Conservation (phyloP, 1,284 basidiomycete species). For the Apiotrichum mycotoxinovorans region DNA sequence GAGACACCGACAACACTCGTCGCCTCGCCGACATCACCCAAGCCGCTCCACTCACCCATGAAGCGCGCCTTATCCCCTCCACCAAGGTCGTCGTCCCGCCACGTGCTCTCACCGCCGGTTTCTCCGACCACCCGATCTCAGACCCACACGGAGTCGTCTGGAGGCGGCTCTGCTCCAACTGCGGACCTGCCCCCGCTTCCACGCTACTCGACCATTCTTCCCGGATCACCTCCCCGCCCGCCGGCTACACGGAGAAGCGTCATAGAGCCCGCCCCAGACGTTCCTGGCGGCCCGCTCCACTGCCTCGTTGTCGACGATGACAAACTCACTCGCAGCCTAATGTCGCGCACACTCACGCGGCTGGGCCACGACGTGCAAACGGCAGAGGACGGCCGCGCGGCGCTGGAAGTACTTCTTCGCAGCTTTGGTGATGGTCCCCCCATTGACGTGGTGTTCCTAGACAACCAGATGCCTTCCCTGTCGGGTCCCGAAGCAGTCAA, state of each 20-base stretch:
- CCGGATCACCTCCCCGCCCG: neutral
- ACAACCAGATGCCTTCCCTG: conserved; percentile 66
- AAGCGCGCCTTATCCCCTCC: too few relatives aligned
- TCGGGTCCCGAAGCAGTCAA: conserved; percentile 70
- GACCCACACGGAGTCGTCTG: too few relatives aligned
- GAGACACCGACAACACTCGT: too few relatives aligned
- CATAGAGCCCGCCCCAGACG: neutral
- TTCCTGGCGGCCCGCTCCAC: neutral
- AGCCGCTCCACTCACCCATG: too few relatives aligned
- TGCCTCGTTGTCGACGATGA: conserved; percentile 52
- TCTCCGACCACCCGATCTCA: too few relatives aligned
- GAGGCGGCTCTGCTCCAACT: too few relatives aligned
- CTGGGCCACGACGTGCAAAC: conserved; percentile 72
- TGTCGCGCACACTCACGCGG: conserved; percentile 72
- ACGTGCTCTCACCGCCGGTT: too few relatives aligned
- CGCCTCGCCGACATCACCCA: too few relatives aligned
- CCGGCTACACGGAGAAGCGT: neutral
- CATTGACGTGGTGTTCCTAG: conserved; percentile 73
- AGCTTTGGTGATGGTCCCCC: conserved; percentile 29
- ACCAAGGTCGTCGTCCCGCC: too few relatives aligned
- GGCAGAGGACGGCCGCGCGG: conserved; percentile 80
- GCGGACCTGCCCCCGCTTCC: too few relatives aligned
- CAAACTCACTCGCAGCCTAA: conserved; percentile 68
- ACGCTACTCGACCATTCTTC: too few relatives aligned
- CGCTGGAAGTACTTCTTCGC: conserved; percentile 64